Base-by-base conservation (phyloP, 2,329 filamentous ascomycete genomes). In the Talaromyces sp. region DNA sequence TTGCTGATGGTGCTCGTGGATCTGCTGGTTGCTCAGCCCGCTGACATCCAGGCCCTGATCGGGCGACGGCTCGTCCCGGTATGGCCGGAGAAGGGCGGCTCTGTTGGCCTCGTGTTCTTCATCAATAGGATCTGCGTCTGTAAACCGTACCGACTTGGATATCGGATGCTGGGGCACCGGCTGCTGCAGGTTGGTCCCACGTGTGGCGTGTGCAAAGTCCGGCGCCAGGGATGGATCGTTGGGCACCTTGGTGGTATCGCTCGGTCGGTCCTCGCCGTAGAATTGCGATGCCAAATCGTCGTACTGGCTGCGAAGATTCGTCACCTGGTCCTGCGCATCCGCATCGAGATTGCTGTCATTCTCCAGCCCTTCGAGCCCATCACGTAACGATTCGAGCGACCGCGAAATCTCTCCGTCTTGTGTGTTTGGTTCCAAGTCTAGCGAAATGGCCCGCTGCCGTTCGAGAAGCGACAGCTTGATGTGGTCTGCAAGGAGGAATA, bases 391-490 rank as follows among this genome's bases (percentile, higher is more conserved):
- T 62, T 96, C 91, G 57, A 99, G 81, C 2, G 93, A 97, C 58
- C 91, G 86, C 17, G 90, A 90, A 67, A 98, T 93, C 74, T 96
- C 90, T 47, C 89, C 89, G 78, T 97, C 92, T 76, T 96, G 91
- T 22, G 88, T 87, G 72, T 89, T 89, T 57, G 86, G 86, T 62
- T 92, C 86, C 60, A 96, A 84, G 67, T 92, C 88, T 52, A 96
- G 84, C 15, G 87, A 90, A 69, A 91, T 86, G 55, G 93, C 92
- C 62, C 93, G 88, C 78, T 96, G 89, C 62, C 93, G 88, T 80
- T 98, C 95, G 28, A 98, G 87, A 17, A 99, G 84, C 15, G 93
- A 96, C 64, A 98, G 86, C 78, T 98, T 97, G 82, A 98, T 91
- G 77, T 98, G 93, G 79, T 99, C 95, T 71, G 93, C 92, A 62